These are phyloP conservation scores for Paspalum vaginatum DNA, from an alignment of 176 grass and related monocot genomes.

Conservation along the genomic window DNA sequence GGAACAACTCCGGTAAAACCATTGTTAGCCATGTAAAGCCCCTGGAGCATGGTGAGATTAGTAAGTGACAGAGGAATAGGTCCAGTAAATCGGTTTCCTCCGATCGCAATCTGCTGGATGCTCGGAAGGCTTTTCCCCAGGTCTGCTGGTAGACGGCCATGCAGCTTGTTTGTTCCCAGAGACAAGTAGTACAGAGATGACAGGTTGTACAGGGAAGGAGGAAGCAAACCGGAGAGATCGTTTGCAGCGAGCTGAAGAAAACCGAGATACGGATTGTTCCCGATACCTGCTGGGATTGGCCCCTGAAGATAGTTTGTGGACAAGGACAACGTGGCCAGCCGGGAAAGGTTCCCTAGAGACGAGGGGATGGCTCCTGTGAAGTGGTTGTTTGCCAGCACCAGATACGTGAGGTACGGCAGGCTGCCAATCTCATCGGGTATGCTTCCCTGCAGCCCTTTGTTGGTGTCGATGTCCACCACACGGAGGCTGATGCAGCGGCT, in stretches of 20 bases:
- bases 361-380: neutral
- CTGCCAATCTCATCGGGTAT: conserved; percentile 20
- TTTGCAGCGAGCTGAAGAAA: neutral
- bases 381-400: neutral
- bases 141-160: conserved; percentile 1
- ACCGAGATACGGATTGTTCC: neutral
- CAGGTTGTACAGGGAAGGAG: neutral
- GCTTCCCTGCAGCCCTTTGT: conserved; percentile 8
- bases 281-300: neutral
- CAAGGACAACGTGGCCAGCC: neutral
- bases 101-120: neutral
- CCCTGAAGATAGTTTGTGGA: neutral
- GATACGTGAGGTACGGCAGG: neutral
- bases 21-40: too few relatives aligned
- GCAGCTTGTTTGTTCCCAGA: neutral
- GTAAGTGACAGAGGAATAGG: neutral
- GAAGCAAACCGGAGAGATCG: neutral
- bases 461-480: neutral
- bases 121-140: neutral
- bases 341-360: conserved; percentile 2
- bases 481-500: conserved; percentile 17
- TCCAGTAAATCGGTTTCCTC: neutral
- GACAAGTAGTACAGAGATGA: neutral
- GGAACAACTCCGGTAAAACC: conserved; percentile 21
- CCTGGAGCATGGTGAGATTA: neutral